Evolutionary conservation across 2,329 filamentous ascomycete genomes (phyloP).

Genomic region (Polychaeton citri): DNA sequence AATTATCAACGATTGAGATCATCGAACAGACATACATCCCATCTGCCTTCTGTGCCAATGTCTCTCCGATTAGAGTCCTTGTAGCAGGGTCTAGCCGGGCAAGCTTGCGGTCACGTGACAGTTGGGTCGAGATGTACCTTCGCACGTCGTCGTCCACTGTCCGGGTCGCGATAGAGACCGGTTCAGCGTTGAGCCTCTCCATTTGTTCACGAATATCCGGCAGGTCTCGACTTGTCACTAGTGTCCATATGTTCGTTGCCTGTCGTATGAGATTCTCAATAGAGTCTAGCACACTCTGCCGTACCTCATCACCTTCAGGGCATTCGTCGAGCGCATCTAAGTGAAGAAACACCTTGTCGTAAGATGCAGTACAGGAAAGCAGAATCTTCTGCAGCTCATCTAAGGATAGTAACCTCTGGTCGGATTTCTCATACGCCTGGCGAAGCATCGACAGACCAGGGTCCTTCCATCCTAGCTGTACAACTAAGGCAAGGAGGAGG

Average conservation of each 20-base stretch:
- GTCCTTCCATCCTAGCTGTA: conserved; percentile 1
- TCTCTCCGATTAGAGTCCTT: conserved; percentile 8
- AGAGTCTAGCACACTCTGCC: conserved; percentile 6
- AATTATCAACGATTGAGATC: no score
- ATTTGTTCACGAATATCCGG: conserved; percentile 8
- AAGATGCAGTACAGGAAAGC: conserved; percentile 3
- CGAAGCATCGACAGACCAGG: not conserved
- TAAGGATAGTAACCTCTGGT: conserved; percentile 3
- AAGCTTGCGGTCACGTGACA: conserved; percentile 7
- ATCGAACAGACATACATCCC: conserved; percentile 17
- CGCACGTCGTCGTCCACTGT: conserved; percentile 8
- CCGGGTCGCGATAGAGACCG: conserved; percentile 3
- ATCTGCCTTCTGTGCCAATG: conserved; percentile 9
- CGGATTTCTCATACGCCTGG: conserved; percentile 4
- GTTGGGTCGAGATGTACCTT: conserved; percentile 6
- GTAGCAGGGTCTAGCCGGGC: conserved; percentile 4
- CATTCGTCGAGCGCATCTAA: conserved; percentile 25
- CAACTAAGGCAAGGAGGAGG: conserved; percentile 1
- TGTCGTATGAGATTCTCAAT: conserved; percentile 6
- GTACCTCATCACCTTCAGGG: conserved; percentile 6
- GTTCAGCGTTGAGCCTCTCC: conserved; percentile 3
- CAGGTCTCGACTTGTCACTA: conserved; percentile 12
- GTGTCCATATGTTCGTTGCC: conserved; percentile 6
- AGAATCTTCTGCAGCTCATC: conserved; percentile 11
- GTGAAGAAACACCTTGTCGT: conserved; percentile 16